Evolutionary conservation across 805 yeast species (phyloP).

Genomic region (Ogataea methanolica): DNA sequence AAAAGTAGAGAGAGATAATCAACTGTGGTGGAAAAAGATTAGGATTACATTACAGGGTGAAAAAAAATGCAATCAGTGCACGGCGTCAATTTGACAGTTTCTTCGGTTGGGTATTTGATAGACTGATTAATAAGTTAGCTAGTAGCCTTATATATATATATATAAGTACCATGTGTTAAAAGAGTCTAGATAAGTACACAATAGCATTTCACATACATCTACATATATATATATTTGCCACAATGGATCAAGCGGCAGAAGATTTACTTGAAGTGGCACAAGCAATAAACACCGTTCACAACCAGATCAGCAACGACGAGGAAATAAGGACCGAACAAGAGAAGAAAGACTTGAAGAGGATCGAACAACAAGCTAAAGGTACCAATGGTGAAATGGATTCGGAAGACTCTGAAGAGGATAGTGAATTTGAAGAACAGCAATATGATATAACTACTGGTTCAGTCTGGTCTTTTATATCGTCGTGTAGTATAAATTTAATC

Average conservation of each 20-base stretch:
- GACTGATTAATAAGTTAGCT: too few species aligned
- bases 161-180: too few species aligned
- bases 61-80: too few species aligned
- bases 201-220: neutral
- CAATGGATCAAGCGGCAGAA: conserved; percentile 1
- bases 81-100: too few species aligned
- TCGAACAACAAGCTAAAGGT: conserved; percentile 7
- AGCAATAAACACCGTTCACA: conserved; percentile 8
- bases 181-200: neutral
- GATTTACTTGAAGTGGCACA: conserved; percentile 12
- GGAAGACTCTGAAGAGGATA: neutral
- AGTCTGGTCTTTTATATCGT: conserved; percentile 36
- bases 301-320: conserved; percentile 10
- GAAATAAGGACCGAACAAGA: conserved; percentile 11
- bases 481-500: conserved; percentile 68
- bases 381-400: neutral
- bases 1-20: too few species aligned
- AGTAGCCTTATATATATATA: too few species aligned
- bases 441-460: conserved; percentile 20
- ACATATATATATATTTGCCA: neutral
- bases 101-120: too few species aligned
- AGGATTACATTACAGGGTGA: too few species aligned
- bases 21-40: too few species aligned
- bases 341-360: conserved; percentile 8
- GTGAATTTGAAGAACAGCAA: neutral